Base-by-base conservation (phyloP, 768 basidiomycete species). In the Hygrophoropsis aurantiaca region DNA sequence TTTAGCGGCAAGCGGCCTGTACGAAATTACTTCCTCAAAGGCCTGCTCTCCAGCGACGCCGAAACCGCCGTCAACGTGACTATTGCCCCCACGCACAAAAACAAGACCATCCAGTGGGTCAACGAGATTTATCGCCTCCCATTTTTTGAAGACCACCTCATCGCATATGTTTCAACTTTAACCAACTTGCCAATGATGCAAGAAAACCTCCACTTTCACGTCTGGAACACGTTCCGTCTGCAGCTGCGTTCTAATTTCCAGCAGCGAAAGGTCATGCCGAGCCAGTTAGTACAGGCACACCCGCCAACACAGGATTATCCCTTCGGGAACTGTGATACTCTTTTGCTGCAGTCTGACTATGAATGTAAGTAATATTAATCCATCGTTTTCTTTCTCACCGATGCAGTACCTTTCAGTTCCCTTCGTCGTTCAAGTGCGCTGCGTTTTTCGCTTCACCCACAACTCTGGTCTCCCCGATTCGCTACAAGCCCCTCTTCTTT, bases 61-160 rank as follows among this genome's bases (percentile, higher is more conserved):
- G 47, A 46, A 3, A 49, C 54, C 15, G 59, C 56, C 2, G 59
- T 64, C 48, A 58, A 62, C 46, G 40, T 69, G 5, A 56, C 53
- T 10, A 43, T 53, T 1, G 47, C 50, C 25, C 59, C 66, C n/a
- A 26, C 25, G 11, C 50, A 44, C 24, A 49, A 46, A 30, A 32
- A 43, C 21, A 54, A 61, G 36, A 27, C 50, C 2, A 38, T 67
- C 26, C 51, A 59, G 24, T 51, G 59, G 11, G 57, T 50, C 20
- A 51, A 55, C 3, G 11, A 20, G 11, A 42, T 43, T 25, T 68
- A 56, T 49, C 16, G 48, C 5, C 42, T 69, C 18, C 53, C 51
- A 5, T 61, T 65, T 51, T 60, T 69, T 24, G 47, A 47, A 5
- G 25, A 58, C 1, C 55, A 57, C 1, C 49, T 69, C 15, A 42